phyloP scores from a whole-genome alignment of 768 basidiomycete species.

The Mycena amicta region DNA sequence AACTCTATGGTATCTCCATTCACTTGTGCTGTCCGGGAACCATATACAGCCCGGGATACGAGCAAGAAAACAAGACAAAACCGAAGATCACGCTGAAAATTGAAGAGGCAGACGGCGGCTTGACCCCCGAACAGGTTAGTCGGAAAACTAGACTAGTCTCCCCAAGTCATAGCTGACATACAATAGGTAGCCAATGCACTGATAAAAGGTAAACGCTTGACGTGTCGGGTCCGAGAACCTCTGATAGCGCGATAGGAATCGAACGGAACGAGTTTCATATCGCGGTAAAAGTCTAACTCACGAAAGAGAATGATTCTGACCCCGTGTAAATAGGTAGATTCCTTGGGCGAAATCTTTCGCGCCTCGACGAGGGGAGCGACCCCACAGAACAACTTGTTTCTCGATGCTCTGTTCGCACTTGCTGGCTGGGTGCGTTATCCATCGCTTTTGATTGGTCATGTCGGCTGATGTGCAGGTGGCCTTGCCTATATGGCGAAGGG shows the following conservation, averaged over 20 bases:
- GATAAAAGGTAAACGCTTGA: slow-evolving; percentile 44
- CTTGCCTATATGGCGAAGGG: slow-evolving; percentile 40
- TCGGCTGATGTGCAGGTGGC: slow-evolving; percentile 34
- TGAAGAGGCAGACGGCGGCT: slow-evolving; percentile 62
- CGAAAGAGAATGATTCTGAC: too few species aligned
- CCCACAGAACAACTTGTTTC: slow-evolving; percentile 54
- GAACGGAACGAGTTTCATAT: slow-evolving; percentile 64
- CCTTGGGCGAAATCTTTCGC: slow-evolving; percentile 60
- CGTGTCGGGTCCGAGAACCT: neutral
- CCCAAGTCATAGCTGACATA: too few species aligned
- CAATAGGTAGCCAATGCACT: slow-evolving; percentile 53
- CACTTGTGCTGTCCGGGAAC: slow-evolving; percentile 73
- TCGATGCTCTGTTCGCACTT: slow-evolving; percentile 47
- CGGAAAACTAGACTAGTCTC: too few species aligned
- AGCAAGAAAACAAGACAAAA: slow-evolving; percentile 64
- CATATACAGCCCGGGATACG: slow-evolving; percentile 66
- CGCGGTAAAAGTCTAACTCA: too few species aligned
- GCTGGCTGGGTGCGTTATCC: slow-evolving; percentile 43
- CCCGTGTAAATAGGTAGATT: too few species aligned
- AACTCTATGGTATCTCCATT: slow-evolving; percentile 63
- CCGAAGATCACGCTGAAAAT: slow-evolving; percentile 68
- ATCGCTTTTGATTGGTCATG: neutral
- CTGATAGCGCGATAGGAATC: slow-evolving; percentile 45
- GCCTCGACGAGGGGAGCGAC: slow-evolving; percentile 55
- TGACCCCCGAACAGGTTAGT: slow-evolving; percentile 54